Conservation (phyloP, 768 basidiomycete genomes). For the Lentinula raphanica region DNA sequence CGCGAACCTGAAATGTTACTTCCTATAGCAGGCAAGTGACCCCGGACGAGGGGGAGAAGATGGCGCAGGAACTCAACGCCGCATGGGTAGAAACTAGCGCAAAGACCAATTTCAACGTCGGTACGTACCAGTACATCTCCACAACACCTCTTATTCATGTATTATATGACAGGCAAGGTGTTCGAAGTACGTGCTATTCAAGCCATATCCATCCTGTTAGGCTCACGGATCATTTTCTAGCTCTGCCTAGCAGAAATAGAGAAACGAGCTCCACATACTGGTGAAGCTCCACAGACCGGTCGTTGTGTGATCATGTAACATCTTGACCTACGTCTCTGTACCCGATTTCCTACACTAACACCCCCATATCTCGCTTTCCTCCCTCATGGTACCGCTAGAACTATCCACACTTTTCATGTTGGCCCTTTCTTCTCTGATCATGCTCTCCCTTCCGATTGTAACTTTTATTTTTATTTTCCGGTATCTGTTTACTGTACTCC, state of each 20-base stretch:
- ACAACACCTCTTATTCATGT: conserved; percentile 1
- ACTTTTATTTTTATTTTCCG: conserved; percentile 19
- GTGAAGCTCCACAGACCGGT: conserved; percentile 36
- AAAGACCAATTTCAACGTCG: conserved; percentile 80
- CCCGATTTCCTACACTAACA: neutral
- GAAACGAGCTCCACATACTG: conserved; percentile 48
- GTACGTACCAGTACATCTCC: conserved; percentile 43
- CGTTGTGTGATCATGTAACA: conserved; percentile 54
- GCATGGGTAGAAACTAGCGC: conserved; percentile 89
- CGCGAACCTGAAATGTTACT: neutral
- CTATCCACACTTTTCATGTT: conserved; percentile 7
- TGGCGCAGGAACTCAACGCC: conserved; percentile 68
- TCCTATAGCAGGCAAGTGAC: conserved; percentile 63
- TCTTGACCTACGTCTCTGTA: conserved; percentile 5
- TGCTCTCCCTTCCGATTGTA: conserved; percentile 17
- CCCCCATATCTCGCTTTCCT: neutral
- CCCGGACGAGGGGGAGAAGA: conserved; percentile 63
- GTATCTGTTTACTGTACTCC: conserved; percentile 12
- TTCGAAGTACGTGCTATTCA: conserved; percentile 44
- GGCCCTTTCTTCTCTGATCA: conserved; percentile 7
- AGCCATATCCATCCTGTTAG: too few species aligned
- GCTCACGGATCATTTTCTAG: neutral
- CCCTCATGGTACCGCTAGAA: conserved; percentile 10
- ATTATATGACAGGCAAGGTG: conserved; percentile 53
- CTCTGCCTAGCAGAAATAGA: conserved; percentile 81